These are phyloP conservation scores for Fagopyrum esculentum DNA, from an alignment of 148 eudicot species.

Conservation along the genomic window DNA sequence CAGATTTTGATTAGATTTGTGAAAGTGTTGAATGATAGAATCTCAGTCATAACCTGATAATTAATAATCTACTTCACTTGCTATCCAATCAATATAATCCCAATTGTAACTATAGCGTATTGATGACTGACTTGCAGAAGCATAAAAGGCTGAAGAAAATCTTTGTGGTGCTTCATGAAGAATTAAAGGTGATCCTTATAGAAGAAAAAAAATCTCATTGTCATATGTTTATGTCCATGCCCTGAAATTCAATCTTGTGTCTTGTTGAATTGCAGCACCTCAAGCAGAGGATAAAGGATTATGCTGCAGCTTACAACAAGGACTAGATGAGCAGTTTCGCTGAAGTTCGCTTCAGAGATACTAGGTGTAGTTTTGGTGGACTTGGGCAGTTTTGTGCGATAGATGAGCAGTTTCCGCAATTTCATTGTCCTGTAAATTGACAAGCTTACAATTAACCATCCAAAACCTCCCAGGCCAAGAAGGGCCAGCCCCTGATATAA, in stretches of 20 bases:
- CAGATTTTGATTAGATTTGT: neutral
- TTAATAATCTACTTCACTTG: neutral
- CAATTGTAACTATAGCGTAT: neutral
- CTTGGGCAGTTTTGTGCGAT: no score
- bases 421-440: neutral
- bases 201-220: neutral
- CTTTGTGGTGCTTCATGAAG: slow-evolving; percentile 89
- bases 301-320: slow-evolving; percentile 36
- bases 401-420: neutral
- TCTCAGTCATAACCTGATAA: no score
- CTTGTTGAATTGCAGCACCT: slow-evolving; percentile 40
- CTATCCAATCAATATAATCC: neutral
- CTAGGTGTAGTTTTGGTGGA: neutral
- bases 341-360: slow-evolving; percentile 7
- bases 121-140: slow-evolving; percentile 44
- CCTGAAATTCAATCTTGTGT: neutral
- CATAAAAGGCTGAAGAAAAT: slow-evolving; percentile 79
- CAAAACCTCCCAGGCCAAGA: neutral
- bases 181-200: slow-evolving; percentile 50
- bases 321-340: slow-evolving; percentile 22
- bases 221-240: neutral
- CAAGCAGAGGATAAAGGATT: slow-evolving; percentile 76
- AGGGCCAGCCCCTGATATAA: neutral
- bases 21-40: neutral
- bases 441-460: neutral